phyloP scores from a whole-genome alignment of 2,329 filamentous ascomycete genomes.

The Scleromitrula shiraiana region DNA sequence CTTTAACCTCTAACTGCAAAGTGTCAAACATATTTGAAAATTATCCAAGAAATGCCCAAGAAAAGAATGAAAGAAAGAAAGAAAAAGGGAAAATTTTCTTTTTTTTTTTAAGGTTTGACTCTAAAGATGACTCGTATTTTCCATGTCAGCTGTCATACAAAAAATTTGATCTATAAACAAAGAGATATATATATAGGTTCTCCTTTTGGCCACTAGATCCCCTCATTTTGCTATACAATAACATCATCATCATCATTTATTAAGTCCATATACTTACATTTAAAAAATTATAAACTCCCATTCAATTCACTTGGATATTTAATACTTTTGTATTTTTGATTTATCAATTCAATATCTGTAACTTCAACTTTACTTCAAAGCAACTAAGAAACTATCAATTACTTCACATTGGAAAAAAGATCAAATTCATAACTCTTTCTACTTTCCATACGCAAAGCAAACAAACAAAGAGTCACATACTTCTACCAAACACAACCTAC shows the following conservation, averaged over 20 bases:
- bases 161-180: not conserved
- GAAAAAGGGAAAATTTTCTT: not conserved
- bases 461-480: no score
- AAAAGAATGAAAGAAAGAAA: not conserved
- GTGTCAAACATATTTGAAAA: constrained; percentile 6
- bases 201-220: not conserved
- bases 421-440: no score
- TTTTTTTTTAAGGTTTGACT: not conserved
- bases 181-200: not conserved
- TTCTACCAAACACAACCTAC: no score
- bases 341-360: no score
- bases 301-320: no score
- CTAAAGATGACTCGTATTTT: constrained; percentile 8
- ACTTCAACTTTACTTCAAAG: no score
- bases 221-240: not conserved
- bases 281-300: not conserved
- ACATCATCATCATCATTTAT: not conserved
- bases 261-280: not conserved
- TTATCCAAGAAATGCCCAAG: not conserved
- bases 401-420: no score
- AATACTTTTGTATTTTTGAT: no score
- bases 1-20: constrained; percentile 11
- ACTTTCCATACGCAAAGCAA: no score
- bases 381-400: no score
- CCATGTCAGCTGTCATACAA: constrained; percentile 3